Percentiles rank a stretch among this genome's conserved stretches.
Evolutionary conservation across 345 rosid species (phyloP).

Genomic region (Dimocarpus longan): DNA sequence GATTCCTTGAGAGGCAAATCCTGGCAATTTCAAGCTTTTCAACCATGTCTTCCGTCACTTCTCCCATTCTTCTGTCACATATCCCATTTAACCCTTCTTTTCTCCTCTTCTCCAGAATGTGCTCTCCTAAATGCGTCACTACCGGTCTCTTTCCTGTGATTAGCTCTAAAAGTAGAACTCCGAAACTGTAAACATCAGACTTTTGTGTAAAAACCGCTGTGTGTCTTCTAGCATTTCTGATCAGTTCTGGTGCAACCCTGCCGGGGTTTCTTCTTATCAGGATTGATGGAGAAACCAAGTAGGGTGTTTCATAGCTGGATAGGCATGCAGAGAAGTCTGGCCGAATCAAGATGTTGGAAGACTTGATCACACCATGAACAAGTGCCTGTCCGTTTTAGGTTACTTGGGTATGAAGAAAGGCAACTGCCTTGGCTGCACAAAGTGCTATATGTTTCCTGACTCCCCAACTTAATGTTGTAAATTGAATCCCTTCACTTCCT

Average conservation of each 20-base stretch:
- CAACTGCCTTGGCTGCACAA: constrained; percentile 35
- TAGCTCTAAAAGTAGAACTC: constrained; percentile 32
- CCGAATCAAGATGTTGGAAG: constrained; percentile 33
- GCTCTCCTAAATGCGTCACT: constrained; percentile 24
- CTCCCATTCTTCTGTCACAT: constrained; percentile 31
- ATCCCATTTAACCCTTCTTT: constrained; percentile 22
- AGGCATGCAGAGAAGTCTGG: constrained; percentile 34
- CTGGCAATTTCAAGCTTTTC: constrained; percentile 31
- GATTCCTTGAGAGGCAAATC: constrained; percentile 21
- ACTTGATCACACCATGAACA: constrained; percentile 34
- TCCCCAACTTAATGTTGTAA: constrained; percentile 30
- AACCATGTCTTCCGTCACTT: constrained; percentile 26
- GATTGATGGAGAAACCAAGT: constrained; percentile 26
- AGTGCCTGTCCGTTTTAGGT: constrained; percentile 22
- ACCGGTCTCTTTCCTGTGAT: constrained; percentile 35
- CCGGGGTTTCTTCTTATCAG: constrained; percentile 32
- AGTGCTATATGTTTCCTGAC: constrained; percentile 27
- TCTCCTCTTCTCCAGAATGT: constrained; percentile 15
- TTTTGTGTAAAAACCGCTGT: constrained; percentile 14
- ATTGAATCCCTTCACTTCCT: constrained; percentile 44
- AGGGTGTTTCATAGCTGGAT: constrained; percentile 39
- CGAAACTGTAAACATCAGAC: constrained; percentile 42
- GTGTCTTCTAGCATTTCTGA: not conserved
- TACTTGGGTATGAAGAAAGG: constrained; percentile 30
- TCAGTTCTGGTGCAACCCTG: constrained; percentile 34